Base-by-base conservation (phyloP, 2,329 filamentous ascomycete genomes). In the Aspergillus puulaauensis region DNA sequence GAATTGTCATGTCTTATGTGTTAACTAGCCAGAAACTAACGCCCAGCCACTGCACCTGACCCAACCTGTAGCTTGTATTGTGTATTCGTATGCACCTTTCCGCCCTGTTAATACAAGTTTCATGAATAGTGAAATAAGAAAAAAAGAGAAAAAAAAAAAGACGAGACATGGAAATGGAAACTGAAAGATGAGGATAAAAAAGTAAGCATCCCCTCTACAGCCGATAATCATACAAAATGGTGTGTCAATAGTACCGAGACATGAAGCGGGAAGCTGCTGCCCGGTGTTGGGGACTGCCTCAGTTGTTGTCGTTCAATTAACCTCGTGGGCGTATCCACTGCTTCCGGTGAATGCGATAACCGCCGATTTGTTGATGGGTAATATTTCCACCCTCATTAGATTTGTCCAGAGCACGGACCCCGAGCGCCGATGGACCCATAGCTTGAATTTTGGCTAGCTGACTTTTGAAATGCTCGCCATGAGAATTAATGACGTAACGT, bases 341-440 rank as follows among this genome's bases (percentile, higher is more conserved):
- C 49, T 31, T 41, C 24, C 23, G 14, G 21, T 31, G 39, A 27
- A 7, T n/a, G 14, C n/a, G 14, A 31, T 21, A 21, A n/a, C 14
- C 44, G 39, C 19, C 47, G 19, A 56, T 56, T 56, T 52, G 48
- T 47, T 37, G 15, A 41, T 52, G 48, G 27, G 39, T 56, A 47
- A 56, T 56, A 33, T 44, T 56, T 56, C 54, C 54, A 44, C 19
- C 15, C 17, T n/a, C 35, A 12, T 17, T 8, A n/a, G 19, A 21
- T 39, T 44, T 50, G 19, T 19, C 17, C 24, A 14, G 11, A 47
- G 51, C 41, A 53, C 51, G 46, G 41, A 39, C 41, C 23, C 11
- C 40, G 19, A 33, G 14, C 14, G 24, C 7, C 33, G 21, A 43
- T 50, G 21, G 37, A 50, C 46, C 39, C 39, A 48, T 41, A 17